These are phyloP conservation scores for Polyrhizophydium stewartii DNA, from an alignment of 371 early-diverging fungal species.

Conservation along the genomic window DNA sequence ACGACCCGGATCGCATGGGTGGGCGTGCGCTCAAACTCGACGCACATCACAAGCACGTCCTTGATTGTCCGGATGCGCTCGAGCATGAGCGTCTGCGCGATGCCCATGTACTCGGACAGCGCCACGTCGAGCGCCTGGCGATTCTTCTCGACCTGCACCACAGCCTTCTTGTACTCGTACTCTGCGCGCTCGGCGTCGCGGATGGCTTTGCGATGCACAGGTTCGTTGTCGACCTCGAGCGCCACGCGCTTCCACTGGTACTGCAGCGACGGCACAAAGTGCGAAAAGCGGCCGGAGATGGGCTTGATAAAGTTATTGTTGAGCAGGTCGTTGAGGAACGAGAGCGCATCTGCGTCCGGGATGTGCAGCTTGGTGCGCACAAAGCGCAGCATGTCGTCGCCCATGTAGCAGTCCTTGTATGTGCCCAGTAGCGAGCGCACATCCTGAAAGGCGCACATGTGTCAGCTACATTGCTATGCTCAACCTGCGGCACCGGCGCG, in stretches of 20 bases:
- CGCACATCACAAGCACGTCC: constrained; percentile 9
- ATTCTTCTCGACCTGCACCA: constrained; percentile 18
- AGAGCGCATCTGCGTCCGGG: constrained; percentile 2
- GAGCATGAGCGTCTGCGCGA: constrained; percentile 14
- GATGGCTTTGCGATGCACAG: constrained; percentile 13
- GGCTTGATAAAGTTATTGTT: constrained; percentile 22
- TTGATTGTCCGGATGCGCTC: constrained; percentile 24
- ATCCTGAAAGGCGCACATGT: constrained; percentile 10
- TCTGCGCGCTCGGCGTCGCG: constrained; percentile 33
- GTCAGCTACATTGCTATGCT: background rate
- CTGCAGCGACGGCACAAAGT: constrained; percentile 8
- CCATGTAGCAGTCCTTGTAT: constrained; percentile 24
- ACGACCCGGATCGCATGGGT: constrained; percentile 3
- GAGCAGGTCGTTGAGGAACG: constrained; percentile 18
- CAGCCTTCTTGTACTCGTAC: constrained; percentile 18
- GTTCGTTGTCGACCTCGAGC: constrained; percentile 23
- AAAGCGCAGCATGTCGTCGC: constrained; percentile 16
- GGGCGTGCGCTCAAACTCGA: constrained; percentile 17
- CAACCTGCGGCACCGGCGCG: background rate
- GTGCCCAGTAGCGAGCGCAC: constrained; percentile 28
- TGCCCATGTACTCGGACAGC: constrained; percentile 30
- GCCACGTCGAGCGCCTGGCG: constrained; percentile 21
- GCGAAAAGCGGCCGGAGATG: constrained; percentile 11
- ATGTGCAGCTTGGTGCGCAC: constrained; percentile 6
- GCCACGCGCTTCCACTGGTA: constrained; percentile 31